Evolutionary conservation across 2,329 filamentous ascomycete genomes (phyloP), one percentile per base, ranked within the genome.

Genomic region (Aspergillus fijiensis): DNA sequence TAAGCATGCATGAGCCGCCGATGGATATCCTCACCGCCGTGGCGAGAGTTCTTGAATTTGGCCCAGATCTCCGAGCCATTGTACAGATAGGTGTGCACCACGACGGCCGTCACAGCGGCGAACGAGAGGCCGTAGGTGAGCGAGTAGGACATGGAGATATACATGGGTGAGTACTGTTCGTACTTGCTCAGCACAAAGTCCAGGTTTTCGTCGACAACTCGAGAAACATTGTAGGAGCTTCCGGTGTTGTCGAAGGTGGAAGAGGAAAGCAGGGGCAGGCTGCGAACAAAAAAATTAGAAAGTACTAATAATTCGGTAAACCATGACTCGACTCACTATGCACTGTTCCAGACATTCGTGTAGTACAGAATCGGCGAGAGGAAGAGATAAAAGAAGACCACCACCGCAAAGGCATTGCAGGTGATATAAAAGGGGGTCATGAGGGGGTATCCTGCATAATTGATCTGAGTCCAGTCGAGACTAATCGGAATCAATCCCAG

Each of bases 1-100:
- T 88, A 88, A 65, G 84, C 85, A 55, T 74, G 78, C 85, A 88
- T 88, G 21, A 88, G 74, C 62, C 84, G 85, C 82, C 87, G 87
- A 69, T 88, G 85, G 49, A 87, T 82, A 63, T 88, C 85, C 0
- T 85, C 84, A 69, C 84, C 70, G 31, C 64, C 64, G n/a, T 64
- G 60, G 7, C 69, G 69, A 4, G 69, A 61, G 55, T 73, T 71
- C 60, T 70, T 74, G 48, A 72, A 66, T 33, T 70, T 70, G 49
- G 69, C 70, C 68, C 69, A 72, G 39, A 76, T 75, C 56, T 76
- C 73, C 4, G 60, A 58, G 19, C 73, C 71, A 47, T 76, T 71
- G 65, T 74, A 73, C 19, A 74, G 65, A 52, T 70, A 73, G 10
- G 70, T 74, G 57, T 75, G 71, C 12, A 74, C 65, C 5, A 75